A percentile compares a stretch with the other conserved stretches of the same genome.
Conservation (phyloP, 106 monocot genomes). For the Dendrobium catenatum region DNA sequence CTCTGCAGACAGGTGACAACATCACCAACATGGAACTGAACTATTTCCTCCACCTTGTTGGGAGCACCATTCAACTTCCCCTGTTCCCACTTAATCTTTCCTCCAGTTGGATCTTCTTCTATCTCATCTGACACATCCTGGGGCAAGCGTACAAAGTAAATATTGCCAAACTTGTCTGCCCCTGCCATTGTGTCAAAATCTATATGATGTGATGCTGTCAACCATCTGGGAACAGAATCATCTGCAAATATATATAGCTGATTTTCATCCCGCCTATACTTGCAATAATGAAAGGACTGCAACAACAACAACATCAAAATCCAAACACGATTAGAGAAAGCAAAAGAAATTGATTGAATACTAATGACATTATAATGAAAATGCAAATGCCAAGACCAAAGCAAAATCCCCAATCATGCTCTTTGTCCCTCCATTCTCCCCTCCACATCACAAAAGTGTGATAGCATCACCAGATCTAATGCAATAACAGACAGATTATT, state of each 20-base stretch:
- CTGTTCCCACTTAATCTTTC: constrained; percentile 96
- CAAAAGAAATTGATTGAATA: not conserved
- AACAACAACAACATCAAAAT: constrained; percentile 7
- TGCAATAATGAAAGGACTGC: constrained; percentile 99
- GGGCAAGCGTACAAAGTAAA: constrained; percentile 82
- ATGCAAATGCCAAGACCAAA: not conserved
- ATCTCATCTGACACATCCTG: constrained; percentile 97
- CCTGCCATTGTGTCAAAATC: constrained; percentile 99
- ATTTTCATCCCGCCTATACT: constrained; percentile 90
- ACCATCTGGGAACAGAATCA: constrained; percentile 89
- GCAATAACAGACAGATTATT: too few relatives aligned
- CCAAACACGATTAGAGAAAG: not conserved
- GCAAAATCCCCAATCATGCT: not conserved
- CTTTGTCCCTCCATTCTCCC: not conserved
- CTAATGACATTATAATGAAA: not conserved
- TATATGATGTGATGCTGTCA: constrained; percentile 82
- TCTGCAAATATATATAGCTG: constrained; percentile 96
- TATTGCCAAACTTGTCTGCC: constrained; percentile 92
- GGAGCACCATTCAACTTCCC: constrained; percentile 96
- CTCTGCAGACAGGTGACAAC: constrained; percentile 89
- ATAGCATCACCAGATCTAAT: too few relatives aligned
- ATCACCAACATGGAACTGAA: constrained; percentile 98
- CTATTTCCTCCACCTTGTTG: constrained; percentile 96
- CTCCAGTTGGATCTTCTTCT: constrained; percentile 97
- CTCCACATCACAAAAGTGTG: too few relatives aligned